Percentiles rank a stretch among this genome's conserved stretches.
phyloP scores from a whole-genome alignment of 2,329 filamentous ascomycete species.

The Arthrobotrys conoides region DNA sequence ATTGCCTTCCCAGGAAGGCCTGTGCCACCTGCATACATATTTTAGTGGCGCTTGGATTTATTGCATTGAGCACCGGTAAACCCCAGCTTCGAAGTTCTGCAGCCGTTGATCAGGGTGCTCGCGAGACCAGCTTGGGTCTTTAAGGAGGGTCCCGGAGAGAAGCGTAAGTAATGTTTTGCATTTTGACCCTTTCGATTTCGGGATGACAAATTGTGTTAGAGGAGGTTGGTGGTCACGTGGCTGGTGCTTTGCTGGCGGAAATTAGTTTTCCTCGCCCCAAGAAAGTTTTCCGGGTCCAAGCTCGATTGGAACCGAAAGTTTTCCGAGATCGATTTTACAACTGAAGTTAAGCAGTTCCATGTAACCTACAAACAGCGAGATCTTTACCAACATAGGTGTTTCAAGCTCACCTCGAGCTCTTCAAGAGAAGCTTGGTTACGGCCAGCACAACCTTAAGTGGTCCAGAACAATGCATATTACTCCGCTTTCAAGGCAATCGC shows the following conservation, averaged over 20 bases:
- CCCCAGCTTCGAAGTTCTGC: not conserved
- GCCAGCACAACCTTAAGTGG: too few relatives aligned
- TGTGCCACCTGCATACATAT: not conserved
- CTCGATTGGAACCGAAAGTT: conserved; percentile 1
- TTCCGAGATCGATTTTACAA: too few relatives aligned
- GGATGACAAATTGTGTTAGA: conserved; percentile 9
- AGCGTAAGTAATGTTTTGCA: not conserved
- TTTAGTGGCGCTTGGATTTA: not conserved
- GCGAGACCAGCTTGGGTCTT: not conserved
- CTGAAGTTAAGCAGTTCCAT: too few relatives aligned
- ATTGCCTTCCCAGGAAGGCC: not conserved
- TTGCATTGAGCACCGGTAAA: not conserved
- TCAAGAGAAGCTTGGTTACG: too few relatives aligned
- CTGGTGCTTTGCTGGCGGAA: not conserved
- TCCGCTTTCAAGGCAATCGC: not conserved
- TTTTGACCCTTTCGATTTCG: not conserved
- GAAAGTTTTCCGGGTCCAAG: not conserved
- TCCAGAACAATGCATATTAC: not conserved
- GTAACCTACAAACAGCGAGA: not conserved
- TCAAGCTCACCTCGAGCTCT: not conserved
- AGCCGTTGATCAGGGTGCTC: not conserved
- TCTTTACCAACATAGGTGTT: not conserved
- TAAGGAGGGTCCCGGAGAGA: not conserved
- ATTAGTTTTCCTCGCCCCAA: not conserved
- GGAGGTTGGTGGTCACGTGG: conserved; percentile 29